A percentile compares a stretch with the other conserved stretches of the same genome.
Conservation (phyloP, 1,139 yeast species). For the Scheffersomyces segobiensis region DNA sequence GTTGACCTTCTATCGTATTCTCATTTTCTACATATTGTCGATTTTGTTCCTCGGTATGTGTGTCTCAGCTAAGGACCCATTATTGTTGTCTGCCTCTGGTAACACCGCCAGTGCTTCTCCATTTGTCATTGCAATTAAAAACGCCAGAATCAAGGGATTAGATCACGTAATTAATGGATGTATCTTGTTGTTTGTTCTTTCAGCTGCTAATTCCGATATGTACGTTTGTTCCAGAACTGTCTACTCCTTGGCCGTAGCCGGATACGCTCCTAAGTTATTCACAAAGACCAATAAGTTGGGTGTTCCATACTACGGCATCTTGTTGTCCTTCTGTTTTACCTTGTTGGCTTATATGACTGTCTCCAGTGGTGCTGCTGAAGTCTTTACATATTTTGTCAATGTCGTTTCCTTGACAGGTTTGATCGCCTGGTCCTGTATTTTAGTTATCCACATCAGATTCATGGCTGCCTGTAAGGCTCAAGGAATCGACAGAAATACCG, state of each 20-base stretch:
- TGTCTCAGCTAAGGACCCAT: constrained; percentile 68
- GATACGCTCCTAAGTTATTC: constrained; percentile 46
- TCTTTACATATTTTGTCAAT: constrained; percentile 27
- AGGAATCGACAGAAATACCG: constrained; percentile 42
- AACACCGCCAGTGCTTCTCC: constrained; percentile 77
- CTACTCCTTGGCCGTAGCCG: constrained; percentile 47
- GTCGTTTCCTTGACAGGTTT: constrained; percentile 31
- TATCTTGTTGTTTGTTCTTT: constrained; percentile 45
- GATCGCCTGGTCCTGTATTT: constrained; percentile 30
- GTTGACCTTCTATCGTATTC: constrained; percentile 74
- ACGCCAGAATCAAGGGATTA: constrained; percentile 42
- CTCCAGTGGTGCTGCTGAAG: constrained; percentile 21
- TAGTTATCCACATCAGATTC: constrained; percentile 59
- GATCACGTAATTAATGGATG: constrained; percentile 49
- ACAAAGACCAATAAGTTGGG: constrained; percentile 64
- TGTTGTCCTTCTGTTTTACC: constrained; percentile 33
- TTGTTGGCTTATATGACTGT: constrained; percentile 30
- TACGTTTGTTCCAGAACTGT: constrained; percentile 48
- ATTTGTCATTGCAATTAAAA: constrained; percentile 54
- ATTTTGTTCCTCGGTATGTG: constrained; percentile 73
- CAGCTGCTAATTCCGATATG: constrained; percentile 52
- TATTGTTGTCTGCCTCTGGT: constrained; percentile 41
- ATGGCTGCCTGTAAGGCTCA: constrained; percentile 67
- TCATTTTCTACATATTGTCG: constrained; percentile 65
- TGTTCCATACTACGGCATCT: constrained; percentile 53